These are phyloP conservation scores for Abortiporus biennis DNA, from an alignment of 1,284 basidiomycete genomes.

Conservation along the genomic window DNA sequence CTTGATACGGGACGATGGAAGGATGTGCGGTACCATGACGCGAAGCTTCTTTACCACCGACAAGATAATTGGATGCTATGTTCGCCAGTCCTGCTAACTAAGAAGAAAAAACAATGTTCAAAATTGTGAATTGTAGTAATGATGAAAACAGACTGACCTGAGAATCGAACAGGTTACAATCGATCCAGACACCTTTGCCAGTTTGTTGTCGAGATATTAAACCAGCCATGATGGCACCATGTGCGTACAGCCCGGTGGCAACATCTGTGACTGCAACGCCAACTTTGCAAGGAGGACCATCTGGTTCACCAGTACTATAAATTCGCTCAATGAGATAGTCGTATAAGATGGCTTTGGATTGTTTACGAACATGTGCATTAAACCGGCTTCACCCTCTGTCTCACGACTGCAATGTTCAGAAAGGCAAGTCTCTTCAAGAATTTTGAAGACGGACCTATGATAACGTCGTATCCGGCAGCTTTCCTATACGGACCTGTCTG, in stretches of 20 bases:
- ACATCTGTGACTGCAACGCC: conserved; percentile 90
- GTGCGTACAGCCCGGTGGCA: conserved; percentile 89
- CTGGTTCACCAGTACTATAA: conserved; percentile 80
- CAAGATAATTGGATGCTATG: conserved; percentile 91
- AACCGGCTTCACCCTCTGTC: conserved; percentile 79
- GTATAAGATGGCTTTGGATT: conserved; percentile 5
- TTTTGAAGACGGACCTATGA: conserved; percentile 37
- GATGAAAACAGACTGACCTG: conserved; percentile 42
- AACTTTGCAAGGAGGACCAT: conserved; percentile 86
- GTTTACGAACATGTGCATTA: conserved; percentile 92
- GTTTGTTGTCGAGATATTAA: conserved; percentile 80
- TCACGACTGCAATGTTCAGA: too few relatives aligned
- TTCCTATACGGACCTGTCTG: conserved; percentile 86
- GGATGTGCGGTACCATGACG: conserved; percentile 90
- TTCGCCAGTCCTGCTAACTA: conserved; percentile 92
- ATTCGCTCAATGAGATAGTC: not conserved
- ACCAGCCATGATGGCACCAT: conserved; percentile 90
- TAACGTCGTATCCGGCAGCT: conserved; percentile 87
- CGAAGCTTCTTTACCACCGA: conserved; percentile 81
- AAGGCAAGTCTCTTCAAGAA: not conserved
- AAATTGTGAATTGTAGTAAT: conserved; percentile 1
- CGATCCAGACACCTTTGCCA: conserved; percentile 86
- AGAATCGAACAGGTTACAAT: conserved; percentile 84
- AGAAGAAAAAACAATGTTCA: too few relatives aligned
- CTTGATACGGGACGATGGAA: conserved; percentile 89